Base-by-base conservation (phyloP, 495 filamentous ascomycete species). In the Jackrogersella minutella region DNA sequence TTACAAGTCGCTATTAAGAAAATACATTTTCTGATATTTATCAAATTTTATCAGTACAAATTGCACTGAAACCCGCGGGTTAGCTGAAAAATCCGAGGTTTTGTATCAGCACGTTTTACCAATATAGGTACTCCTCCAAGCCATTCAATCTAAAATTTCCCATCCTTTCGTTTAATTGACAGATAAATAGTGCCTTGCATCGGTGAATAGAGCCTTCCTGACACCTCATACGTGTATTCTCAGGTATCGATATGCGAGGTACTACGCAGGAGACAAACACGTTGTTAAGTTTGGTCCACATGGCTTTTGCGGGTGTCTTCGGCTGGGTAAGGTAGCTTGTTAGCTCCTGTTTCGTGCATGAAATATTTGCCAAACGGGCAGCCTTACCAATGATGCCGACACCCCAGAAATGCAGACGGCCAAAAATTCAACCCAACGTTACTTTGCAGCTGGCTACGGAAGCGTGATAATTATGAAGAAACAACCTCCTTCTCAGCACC, bases 311-410 rank as follows among this genome's bases (percentile, higher is more conserved):
- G 47, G 66, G 34, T 33, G 40, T 49, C 21, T 65, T 69, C 61
- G 66, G 66, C 66, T 69, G 66, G 66, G 66, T 64, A 56, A 64
- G 66, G 61, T 65, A 64, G 56, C 51, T 61, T 57, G 14, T 53
- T 69, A 65, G 61, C 66, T 62, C 57, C 41, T 62, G 61, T 69
- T 69, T 57, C 66, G 61, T 69, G 66, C 66, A 69, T 64, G 39
- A 65, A 51, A 34, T 43, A 69, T 47, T n/a, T 36, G 66, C 57
- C 61, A 69, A 64, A 61, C 44, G 16, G 39, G 31, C 51, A 64
- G 56, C 61, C 66, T 61, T 65, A 69, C 66, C 66, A 65, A n/a
- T 36, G 56, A 51, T 58, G 21, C 52, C 66, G 66, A 61, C 56
- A 64, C 61, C 66, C 50, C 59, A 64, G 54, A 55, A 64, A 62